phyloP scores from a whole-genome alignment of 441 rosid genomes.

The Biscutella laevigata region DNA sequence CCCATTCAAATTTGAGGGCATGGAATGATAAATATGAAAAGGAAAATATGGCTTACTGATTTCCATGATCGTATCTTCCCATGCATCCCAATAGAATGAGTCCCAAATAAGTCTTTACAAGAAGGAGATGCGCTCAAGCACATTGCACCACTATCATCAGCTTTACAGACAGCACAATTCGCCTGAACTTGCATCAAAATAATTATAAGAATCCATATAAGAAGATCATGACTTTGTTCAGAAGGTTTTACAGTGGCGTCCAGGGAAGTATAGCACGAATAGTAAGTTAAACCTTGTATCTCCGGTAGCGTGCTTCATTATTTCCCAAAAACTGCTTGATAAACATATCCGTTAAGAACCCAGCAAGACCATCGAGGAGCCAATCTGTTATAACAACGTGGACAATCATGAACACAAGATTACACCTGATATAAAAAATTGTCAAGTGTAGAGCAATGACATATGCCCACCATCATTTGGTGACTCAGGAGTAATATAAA shows the following conservation, averaged over 20 bases:
- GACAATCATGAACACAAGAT: constrained; percentile 21
- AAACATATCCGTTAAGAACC: constrained; percentile 82
- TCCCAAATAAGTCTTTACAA: constrained; percentile 84
- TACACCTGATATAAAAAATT: constrained; percentile 1
- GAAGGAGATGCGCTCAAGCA: constrained; percentile 74
- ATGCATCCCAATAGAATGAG: constrained; percentile 72
- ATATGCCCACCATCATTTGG: constrained; percentile 74
- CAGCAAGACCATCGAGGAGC: constrained; percentile 97
- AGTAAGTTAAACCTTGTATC: constrained; percentile 72
- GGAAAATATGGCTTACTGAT: constrained; percentile 58
- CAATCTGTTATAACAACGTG: constrained; percentile 54
- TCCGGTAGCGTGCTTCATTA: constrained; percentile 86
- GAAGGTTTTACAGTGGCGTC: constrained; percentile 2
- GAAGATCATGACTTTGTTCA: not conserved
- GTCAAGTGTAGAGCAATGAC: constrained; percentile 3
- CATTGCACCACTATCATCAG: constrained; percentile 87
- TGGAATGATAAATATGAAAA: not conserved
- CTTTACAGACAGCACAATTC: constrained; percentile 89
- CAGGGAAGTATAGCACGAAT: constrained; percentile 10
- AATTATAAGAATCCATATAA: not conserved
- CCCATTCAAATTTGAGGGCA: constrained; percentile 1
- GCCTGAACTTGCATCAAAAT: constrained; percentile 47
- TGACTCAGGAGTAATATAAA: constrained; percentile 68
- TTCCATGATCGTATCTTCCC: constrained; percentile 96
- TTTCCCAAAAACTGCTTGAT: constrained; percentile 91